Evolutionary conservation across 257 asterid species (phyloP), one percentile per base, ranked within the genome.

Genomic region (Coffea eugenioides): DNA sequence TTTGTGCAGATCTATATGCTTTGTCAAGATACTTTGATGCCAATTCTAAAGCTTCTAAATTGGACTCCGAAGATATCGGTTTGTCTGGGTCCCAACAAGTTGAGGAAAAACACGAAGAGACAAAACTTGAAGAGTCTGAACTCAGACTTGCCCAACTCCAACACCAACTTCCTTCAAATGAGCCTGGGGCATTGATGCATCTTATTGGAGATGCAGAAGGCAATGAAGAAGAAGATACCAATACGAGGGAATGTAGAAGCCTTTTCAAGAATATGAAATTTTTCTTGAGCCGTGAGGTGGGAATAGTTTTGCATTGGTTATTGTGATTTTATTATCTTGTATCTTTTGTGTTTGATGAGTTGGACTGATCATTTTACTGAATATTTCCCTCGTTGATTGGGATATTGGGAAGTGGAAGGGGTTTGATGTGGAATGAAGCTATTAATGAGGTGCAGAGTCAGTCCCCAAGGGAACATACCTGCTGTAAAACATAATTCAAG

Each of bases 231-330:
- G 97, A 91, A 57, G 97, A 96, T 87, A 77, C 75, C 4, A 98
- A 94, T 69, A 91, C 97, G 9, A 88, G 39, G 79, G 94, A 86
- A 82, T 96, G 98, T 77, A 90, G 85, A 89, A 84, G 80, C 61
- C 92, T 96, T 71, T 94, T 96, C 84, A 91, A 85, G 88, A 86
- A 85, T 90, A 75, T 88, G 82, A 92, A 85, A 82, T 89, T 96
- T 88, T 96, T 92, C 85, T 87, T 96, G 88, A 88, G 95, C 80
- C 98, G 97, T 79, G 99, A 96, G 98, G 99, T 91, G 76, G 80
- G 90, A 15, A 27, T 61, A 21, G 0, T 39, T 77, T 77, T 31
- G 31, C 21, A 36, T 10, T 78, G 51, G 54, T 34, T 18, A 69
- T 31, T 54, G 48, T 66, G 54, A 13, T 59, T 56, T 36, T 45